phyloP scores from a whole-genome alignment of 345 rosid species.

The Firmiana major region DNA sequence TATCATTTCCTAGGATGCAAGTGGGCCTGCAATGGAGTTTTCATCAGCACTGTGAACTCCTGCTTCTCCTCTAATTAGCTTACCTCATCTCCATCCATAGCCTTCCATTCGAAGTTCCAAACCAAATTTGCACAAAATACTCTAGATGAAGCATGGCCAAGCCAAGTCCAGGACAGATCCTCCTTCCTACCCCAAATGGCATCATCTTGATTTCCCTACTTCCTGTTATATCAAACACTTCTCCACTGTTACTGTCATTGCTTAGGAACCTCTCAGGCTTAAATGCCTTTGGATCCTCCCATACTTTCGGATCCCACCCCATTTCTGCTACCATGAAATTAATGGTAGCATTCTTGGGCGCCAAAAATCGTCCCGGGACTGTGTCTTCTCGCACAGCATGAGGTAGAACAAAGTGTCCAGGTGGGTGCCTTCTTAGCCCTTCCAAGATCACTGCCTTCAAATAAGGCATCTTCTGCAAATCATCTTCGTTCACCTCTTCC shows the following conservation, averaged over 20 bases:
- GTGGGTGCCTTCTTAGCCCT: slow-evolving; percentile 32
- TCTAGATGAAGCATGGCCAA: slow-evolving; percentile 33
- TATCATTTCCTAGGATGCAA: neutral
- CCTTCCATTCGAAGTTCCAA: slow-evolving; percentile 31
- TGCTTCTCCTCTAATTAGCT: slow-evolving; percentile 26
- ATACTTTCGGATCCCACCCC: slow-evolving; percentile 27
- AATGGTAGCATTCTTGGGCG: slow-evolving; percentile 26
- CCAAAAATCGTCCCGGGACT: slow-evolving; percentile 20
- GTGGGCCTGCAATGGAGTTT: slow-evolving; percentile 24
- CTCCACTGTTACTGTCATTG: no score
- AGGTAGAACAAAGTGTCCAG: slow-evolving; percentile 19
- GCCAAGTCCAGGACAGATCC: slow-evolving; percentile 36
- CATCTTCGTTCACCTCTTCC: slow-evolving; percentile 25
- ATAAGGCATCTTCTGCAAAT: slow-evolving; percentile 24
- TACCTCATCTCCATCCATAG: slow-evolving; percentile 19
- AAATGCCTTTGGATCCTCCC: slow-evolving; percentile 40
- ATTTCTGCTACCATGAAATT: slow-evolving; percentile 32
- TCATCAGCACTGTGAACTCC: slow-evolving; percentile 35
- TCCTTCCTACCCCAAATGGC: slow-evolving; percentile 42
- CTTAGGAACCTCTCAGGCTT: slow-evolving; percentile 32
- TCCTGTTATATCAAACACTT: slow-evolving; percentile 30
- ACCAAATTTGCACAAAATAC: slow-evolving; percentile 38
- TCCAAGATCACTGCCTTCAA: slow-evolving; percentile 27
- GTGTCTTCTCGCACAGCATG: slow-evolving; percentile 30
- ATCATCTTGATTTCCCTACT: slow-evolving; percentile 41